phyloP scores from a whole-genome alignment of 352 stramenopile species.

The Pythium inflatum region DNA sequence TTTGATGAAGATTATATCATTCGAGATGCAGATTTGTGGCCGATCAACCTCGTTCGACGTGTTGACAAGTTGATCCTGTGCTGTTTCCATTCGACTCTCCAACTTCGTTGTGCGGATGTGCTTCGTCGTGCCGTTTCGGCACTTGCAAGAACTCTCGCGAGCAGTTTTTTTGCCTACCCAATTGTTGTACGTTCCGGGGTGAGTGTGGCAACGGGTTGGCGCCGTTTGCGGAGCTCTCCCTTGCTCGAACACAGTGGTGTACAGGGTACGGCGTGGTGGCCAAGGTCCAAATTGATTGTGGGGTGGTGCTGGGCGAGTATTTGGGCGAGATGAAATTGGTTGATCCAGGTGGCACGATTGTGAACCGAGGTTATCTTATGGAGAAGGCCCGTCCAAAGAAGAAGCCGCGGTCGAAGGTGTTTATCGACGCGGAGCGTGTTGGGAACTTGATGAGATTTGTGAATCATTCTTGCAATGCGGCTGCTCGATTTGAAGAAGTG shows the following conservation, averaged over 20 bases:
- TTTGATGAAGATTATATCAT: no score
- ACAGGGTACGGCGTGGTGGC: not conserved
- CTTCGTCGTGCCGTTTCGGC: not conserved
- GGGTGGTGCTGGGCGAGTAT: not conserved
- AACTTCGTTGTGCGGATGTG: not conserved
- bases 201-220: not conserved
- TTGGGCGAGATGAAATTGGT: not conserved
- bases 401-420: not conserved
- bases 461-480: constrained; percentile 8
- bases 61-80: no score
- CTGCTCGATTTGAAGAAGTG: not conserved
- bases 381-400: not conserved
- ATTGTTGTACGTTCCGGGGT: not conserved
- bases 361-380: not conserved
- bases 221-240: not conserved
- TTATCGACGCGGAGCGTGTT: not conserved
- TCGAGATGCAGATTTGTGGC: no score
- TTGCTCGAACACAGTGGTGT: not conserved
- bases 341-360: not conserved
- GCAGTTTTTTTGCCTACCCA: not conserved
- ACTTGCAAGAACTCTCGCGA: not conserved
- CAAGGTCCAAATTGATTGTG: not conserved
- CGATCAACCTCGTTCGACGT: no score
- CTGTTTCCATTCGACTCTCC: no score
- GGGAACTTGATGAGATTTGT: constrained; percentile 6